phyloP scores from a whole-genome alignment of 257 asterid species.

The Nicotiana tomentosiformis region DNA sequence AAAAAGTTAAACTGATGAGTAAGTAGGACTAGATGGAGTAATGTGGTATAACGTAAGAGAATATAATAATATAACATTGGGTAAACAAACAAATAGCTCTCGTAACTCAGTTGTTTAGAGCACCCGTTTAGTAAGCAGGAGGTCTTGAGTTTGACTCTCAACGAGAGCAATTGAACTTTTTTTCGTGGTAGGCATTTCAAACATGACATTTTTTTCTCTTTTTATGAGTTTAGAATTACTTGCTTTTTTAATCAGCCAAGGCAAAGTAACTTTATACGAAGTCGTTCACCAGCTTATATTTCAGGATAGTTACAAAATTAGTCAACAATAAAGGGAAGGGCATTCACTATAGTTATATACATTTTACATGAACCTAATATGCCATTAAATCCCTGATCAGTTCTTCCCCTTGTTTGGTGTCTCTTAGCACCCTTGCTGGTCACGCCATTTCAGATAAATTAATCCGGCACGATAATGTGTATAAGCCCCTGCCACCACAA shows the following conservation, averaged over 20 bases:
- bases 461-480: constrained; percentile 88
- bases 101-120: constrained; percentile 97
- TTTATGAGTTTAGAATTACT: too few relatives aligned
- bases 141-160: constrained; percentile 98
- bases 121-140: constrained; percentile 99
- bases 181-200: too few relatives aligned
- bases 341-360: background rate
- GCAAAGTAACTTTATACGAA: too few relatives aligned
- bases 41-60: too few relatives aligned
- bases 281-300: too few relatives aligned
- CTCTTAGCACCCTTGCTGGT: constrained; percentile 69
- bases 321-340: background rate
- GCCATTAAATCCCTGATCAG: background rate
- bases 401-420: background rate
- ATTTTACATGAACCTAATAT: background rate
- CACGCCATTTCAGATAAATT: constrained; percentile 88
- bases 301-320: background rate
- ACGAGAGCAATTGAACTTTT: constrained; percentile 25
- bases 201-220: too few relatives aligned
- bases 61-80: too few relatives aligned
- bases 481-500: constrained; percentile 91
- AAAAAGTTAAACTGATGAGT: too few relatives aligned
- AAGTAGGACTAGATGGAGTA: too few relatives aligned
- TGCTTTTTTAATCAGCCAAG: too few relatives aligned
- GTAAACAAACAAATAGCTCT: constrained; percentile 24